These are phyloP conservation scores for Solanum chaucha DNA, from an alignment of 257 asterid species.

Conservation along the genomic window DNA sequence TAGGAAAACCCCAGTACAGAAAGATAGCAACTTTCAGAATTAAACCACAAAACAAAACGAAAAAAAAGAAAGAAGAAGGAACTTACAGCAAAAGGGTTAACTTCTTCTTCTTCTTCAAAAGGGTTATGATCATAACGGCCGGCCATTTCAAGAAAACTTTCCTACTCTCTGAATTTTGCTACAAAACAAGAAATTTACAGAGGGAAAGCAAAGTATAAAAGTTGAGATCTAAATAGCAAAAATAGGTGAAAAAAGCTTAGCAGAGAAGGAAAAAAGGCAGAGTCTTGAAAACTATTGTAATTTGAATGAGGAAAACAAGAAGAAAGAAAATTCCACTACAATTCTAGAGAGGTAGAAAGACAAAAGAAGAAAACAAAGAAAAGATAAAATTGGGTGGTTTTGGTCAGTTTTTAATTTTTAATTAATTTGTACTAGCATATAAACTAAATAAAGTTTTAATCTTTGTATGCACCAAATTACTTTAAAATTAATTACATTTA, in stretches of 20 bases:
- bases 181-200: background rate
- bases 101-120: conserved; percentile 14
- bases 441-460: background rate
- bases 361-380: background rate
- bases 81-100: conserved; percentile 14
- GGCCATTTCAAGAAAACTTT: background rate
- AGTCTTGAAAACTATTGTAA: background rate
- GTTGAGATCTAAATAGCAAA: background rate
- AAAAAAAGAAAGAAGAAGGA: background rate
- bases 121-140: conserved; percentile 7
- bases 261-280: background rate
- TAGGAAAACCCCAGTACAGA: background rate
- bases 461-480: background rate
- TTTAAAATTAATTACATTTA: background rate
- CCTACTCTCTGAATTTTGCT: background rate
- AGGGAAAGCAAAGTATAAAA: background rate
- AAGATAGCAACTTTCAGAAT: background rate
- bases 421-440: background rate
- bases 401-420: background rate
- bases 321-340: background rate
- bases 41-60: background rate
- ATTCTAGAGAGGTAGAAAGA: background rate
- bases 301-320: background rate
- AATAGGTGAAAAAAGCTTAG: background rate
- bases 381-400: background rate